Conservation (phyloP, 768 basidiomycete genomes). For the Ephemerocybe angulata region DNA sequence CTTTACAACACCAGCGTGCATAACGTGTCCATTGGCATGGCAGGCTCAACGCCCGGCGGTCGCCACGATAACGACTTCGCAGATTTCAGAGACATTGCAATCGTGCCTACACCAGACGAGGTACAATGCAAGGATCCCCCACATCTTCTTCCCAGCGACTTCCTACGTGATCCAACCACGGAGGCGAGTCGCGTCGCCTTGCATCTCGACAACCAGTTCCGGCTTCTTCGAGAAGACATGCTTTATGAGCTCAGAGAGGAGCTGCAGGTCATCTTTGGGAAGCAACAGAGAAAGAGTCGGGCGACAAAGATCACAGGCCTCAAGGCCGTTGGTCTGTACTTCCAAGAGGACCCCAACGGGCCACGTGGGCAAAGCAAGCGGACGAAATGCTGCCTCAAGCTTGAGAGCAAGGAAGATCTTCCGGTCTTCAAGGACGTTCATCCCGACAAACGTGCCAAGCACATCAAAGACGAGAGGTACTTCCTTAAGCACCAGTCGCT, state of each 20-base stretch:
- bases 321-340: conserved; percentile 32
- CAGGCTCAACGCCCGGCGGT: conserved; percentile 48
- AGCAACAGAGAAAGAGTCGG: conserved; percentile 38
- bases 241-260: conserved; percentile 56
- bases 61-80: conserved; percentile 67
- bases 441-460: conserved; percentile 33
- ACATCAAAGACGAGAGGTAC: conserved; percentile 35
- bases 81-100: conserved; percentile 58
- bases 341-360: conserved; percentile 20
- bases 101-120: conserved; percentile 63
- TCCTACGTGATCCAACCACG: conserved; percentile 41
- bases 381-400: conserved; percentile 39
- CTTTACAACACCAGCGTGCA: neutral
- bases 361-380: neutral
- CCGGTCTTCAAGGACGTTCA: conserved; percentile 32
- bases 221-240: conserved; percentile 64
- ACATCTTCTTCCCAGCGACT: conserved; percentile 44
- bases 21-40: neutral
- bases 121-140: conserved; percentile 40
- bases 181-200: conserved; percentile 36
- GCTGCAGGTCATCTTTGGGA: conserved; percentile 36
- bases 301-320: conserved; percentile 39
- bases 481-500: conserved; percentile 53
- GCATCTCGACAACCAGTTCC: conserved; percentile 65
- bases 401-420: conserved; percentile 34